phyloP scores from a whole-genome alignment of 2,329 filamentous ascomycete species.

The Neospermospora avenae region DNA sequence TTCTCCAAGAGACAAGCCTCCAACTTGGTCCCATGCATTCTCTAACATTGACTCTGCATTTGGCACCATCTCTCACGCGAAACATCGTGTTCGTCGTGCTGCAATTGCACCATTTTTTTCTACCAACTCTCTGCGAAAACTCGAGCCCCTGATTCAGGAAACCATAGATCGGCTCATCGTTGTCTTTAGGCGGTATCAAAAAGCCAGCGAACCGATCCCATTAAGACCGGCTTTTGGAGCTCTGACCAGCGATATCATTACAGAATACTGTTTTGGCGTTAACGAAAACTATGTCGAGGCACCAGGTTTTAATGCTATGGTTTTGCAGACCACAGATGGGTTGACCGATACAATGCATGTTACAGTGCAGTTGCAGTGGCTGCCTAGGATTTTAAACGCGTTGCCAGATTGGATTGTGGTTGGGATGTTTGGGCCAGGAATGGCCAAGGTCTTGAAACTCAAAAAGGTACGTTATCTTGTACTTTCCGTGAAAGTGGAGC shows the following conservation, averaged over 20 bases:
- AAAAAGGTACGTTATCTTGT: neutral
- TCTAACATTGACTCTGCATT: constrained; percentile 11
- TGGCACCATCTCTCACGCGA: constrained; percentile 18
- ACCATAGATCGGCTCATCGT: constrained; percentile 12
- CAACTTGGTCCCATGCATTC: constrained; percentile 17
- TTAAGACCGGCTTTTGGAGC: constrained; percentile 15
- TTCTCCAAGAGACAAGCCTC: constrained; percentile 18
- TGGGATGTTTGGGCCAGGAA: constrained; percentile 8
- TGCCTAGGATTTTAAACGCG: constrained; percentile 2
- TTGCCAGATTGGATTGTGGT: constrained; percentile 10
- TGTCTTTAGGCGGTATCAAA: constrained; percentile 14
- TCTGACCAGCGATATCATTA: constrained; percentile 27
- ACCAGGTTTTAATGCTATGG: constrained; percentile 12
- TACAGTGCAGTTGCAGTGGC: constrained; percentile 10
- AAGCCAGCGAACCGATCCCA: constrained; percentile 2
- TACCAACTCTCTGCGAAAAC: constrained; percentile 8
- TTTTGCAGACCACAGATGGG: constrained; percentile 13
- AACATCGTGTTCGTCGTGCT: constrained; percentile 18
- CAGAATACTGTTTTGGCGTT: constrained; percentile 29
- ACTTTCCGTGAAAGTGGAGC: too few relatives aligned
- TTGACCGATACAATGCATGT: constrained; percentile 13
- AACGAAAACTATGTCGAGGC: constrained; percentile 18
- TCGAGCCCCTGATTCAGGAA: constrained; percentile 19
- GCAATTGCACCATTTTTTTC: constrained; percentile 25
- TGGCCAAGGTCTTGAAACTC: constrained; percentile 8